Conservation (phyloP, 1,284 basidiomycete species). For the Cryptococcus sp. region DNA sequence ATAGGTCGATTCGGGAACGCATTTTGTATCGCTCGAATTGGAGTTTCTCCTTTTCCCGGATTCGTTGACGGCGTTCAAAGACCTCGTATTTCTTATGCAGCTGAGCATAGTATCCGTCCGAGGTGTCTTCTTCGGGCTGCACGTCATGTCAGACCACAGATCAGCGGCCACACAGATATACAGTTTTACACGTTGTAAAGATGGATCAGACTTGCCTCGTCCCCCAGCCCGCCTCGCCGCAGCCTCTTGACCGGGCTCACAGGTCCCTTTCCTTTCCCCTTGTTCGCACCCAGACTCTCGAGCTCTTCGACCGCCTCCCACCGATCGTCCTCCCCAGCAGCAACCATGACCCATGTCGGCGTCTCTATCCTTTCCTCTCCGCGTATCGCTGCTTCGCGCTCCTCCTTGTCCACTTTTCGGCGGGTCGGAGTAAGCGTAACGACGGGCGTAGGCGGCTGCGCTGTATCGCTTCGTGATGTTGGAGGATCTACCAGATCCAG, state of each 20-base stretch:
- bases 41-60: slow-evolving; percentile 86
- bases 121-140: slow-evolving; percentile 69
- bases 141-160: too few relatives aligned
- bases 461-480: slow-evolving; percentile 1
- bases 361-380: slow-evolving; percentile 40
- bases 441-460: slow-evolving; percentile 11
- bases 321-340: slow-evolving; percentile 43
- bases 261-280: slow-evolving; percentile 1
- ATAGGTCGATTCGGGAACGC: slow-evolving; percentile 80
- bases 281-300: background rate
- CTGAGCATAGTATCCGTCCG: slow-evolving; percentile 79
- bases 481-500: slow-evolving; percentile 29
- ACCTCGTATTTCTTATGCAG: slow-evolving; percentile 83
- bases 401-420: background rate
- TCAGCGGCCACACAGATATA: too few relatives aligned
- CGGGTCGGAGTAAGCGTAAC: slow-evolving; percentile 27
- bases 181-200: background rate
- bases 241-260: slow-evolving; percentile 35
- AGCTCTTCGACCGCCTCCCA: slow-evolving; percentile 48
- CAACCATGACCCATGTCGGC: slow-evolving; percentile 41
- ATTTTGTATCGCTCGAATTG: slow-evolving; percentile 89
- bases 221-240: slow-evolving; percentile 22
- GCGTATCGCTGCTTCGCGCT: background rate
- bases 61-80: slow-evolving; percentile 78
- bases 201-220: slow-evolving; percentile 18